Conservation (phyloP, 306 rosid species). For the Cicer arietinum region DNA sequence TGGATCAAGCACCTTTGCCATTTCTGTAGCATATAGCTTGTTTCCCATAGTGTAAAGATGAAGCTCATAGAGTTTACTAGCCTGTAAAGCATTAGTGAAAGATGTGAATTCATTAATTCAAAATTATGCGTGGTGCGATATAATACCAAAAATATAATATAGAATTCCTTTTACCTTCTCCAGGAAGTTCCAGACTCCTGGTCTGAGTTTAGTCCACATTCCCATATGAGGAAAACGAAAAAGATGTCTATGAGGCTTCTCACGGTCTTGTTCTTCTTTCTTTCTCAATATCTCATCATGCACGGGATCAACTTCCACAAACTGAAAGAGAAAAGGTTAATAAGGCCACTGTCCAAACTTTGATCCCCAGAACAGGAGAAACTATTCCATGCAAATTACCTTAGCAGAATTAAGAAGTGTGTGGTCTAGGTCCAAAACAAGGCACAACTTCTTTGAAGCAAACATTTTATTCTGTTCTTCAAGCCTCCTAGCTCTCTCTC, state of each 20-base stretch:
- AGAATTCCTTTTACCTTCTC: conserved; percentile 71
- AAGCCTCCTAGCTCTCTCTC: conserved; percentile 92
- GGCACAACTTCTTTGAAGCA: conserved; percentile 85
- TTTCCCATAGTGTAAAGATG: conserved; percentile 99
- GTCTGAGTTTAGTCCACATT: conserved; percentile 99
- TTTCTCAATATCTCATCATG: conserved; percentile 94
- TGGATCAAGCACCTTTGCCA: conserved; percentile 99
- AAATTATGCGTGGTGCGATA: conserved; percentile 34
- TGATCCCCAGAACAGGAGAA: conserved; percentile 29
- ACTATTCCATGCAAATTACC: conserved; percentile 59
- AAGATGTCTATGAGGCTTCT: conserved; percentile 78
- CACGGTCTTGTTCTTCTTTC: conserved; percentile 90
- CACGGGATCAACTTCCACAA: conserved; percentile 89
- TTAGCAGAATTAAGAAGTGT: conserved; percentile 99
- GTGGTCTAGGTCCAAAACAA: conserved; percentile 97
- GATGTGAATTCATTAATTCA: conserved; percentile 32
- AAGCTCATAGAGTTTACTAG: conserved; percentile 90
- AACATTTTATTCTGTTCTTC: conserved; percentile 97
- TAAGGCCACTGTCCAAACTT: conserved; percentile 39
- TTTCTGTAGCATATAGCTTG: conserved; percentile 96
- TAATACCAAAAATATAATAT: conserved; percentile 11
- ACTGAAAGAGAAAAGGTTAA: conserved; percentile 61
- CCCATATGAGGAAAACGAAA: conserved; percentile 97
- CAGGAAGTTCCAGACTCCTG: conserved; percentile 96
- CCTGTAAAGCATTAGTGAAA: conserved; percentile 60